A percentile compares a stretch with the other conserved stretches of the same genome.
These are phyloP conservation scores for Debaryomycetaceae sp. DNA, from an alignment of 1,139 yeast species.

Conservation along the genomic window DNA sequence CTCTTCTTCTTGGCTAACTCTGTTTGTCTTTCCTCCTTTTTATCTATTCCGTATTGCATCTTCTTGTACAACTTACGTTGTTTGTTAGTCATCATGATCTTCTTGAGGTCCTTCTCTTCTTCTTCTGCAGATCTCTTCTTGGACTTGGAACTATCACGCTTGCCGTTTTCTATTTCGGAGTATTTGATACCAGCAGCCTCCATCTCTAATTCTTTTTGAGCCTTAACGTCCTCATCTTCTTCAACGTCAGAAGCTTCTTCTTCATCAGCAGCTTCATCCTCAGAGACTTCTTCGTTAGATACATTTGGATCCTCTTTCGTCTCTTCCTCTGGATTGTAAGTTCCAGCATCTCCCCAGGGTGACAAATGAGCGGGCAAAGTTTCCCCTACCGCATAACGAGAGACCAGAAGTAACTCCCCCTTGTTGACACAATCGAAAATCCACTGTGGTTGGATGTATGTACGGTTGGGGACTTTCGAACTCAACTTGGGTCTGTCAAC, in stretches of 20 bases:
- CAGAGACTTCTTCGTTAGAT: conserved; percentile 49
- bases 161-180: conserved; percentile 44
- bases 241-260: conserved; percentile 48
- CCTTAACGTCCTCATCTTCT: conserved; percentile 51
- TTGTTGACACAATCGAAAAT: conserved; percentile 87
- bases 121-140: conserved; percentile 48
- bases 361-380: conserved; percentile 93
- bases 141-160: conserved; percentile 22
- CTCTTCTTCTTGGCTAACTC: conserved; percentile 75
- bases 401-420: conserved; percentile 68
- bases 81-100: conserved; percentile 96
- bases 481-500: conserved; percentile 84
- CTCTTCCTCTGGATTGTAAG: conserved; percentile 75
- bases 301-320: conserved; percentile 31
- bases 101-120: conserved; percentile 83
- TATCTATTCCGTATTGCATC: conserved; percentile 89
- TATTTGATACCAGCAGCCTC: conserved; percentile 85
- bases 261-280: conserved; percentile 47
- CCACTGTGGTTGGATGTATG: conserved; percentile 98
- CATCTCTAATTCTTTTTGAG: conserved; percentile 82
- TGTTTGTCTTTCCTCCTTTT: conserved; percentile 78
- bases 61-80: conserved; percentile 91
- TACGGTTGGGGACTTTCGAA: conserved; percentile 82
- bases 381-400: conserved; percentile 89
- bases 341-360: conserved; percentile 98